A percentile compares a stretch with the other conserved stretches of the same genome.
These are phyloP conservation scores for Apophysomyces trapeziformis DNA, from an alignment of 371 early-diverging fungal genomes.

Conservation along the genomic window DNA sequence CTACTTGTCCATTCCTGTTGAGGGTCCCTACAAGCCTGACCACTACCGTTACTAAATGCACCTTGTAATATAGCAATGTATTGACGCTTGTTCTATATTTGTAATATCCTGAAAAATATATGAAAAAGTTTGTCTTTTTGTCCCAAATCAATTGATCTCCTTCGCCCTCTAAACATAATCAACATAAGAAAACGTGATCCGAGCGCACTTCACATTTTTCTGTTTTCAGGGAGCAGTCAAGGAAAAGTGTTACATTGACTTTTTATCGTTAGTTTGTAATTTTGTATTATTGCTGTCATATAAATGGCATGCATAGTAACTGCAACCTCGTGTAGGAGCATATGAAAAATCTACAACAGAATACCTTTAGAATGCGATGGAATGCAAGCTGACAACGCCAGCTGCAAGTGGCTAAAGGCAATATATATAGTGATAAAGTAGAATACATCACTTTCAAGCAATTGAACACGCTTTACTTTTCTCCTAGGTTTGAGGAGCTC, in stretches of 20 bases:
- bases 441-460: no score
- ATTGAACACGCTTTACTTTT: neutral
- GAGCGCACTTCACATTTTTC: neutral
- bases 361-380: no score
- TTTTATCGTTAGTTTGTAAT: no score
- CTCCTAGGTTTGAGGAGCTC: neutral
- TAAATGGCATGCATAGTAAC: no score
- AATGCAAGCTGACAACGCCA: no score
- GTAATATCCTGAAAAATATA: neutral
- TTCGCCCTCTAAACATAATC: neutral
- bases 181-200: neutral
- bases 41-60: slow-evolving; percentile 80
- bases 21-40: slow-evolving; percentile 96
- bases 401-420: no score
- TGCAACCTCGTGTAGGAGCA: no score
- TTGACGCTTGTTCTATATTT: slow-evolving; percentile 1
- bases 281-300: no score
- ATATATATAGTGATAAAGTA: no score
- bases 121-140: slow-evolving; percentile 1
- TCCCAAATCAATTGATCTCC: neutral
- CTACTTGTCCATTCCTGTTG: slow-evolving; percentile 81
- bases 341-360: no score
- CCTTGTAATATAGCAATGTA: slow-evolving; percentile 3
- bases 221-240: neutral
- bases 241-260: no score